Conservation (phyloP, 345 rosid genomes). For the Reutealis trisperma region DNA sequence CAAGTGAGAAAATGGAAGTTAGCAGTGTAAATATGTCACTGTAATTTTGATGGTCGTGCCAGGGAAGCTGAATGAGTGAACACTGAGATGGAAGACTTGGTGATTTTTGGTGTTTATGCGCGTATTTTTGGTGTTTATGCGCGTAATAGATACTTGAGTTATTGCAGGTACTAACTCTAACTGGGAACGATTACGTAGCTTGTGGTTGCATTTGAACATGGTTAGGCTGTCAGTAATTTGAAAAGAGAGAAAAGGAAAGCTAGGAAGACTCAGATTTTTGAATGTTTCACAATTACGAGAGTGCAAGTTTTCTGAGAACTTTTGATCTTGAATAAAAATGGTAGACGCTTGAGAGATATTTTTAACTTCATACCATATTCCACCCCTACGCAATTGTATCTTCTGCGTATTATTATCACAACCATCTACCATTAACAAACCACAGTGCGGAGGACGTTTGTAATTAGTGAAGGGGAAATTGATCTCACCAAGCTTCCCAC, state of each 20-base stretch:
- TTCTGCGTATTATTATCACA: constrained; percentile 17
- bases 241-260: constrained; percentile 29
- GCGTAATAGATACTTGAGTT: not conserved
- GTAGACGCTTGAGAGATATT: constrained; percentile 37
- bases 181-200: not conserved
- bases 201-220: constrained; percentile 34
- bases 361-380: constrained; percentile 27
- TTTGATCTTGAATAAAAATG: constrained; percentile 24
- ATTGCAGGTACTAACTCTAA: constrained; percentile 9
- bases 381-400: constrained; percentile 37
- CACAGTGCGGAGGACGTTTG: constrained; percentile 28
- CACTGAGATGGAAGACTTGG: constrained; percentile 27
- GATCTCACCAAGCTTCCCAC: constrained; percentile 34
- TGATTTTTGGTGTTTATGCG: too few species aligned
- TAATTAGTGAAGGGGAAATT: constrained; percentile 38
- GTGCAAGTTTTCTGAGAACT: not conserved
- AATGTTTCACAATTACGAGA: constrained; percentile 28
- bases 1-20: too few species aligned
- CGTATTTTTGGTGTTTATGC: too few species aligned
- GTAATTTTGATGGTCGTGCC: too few species aligned
- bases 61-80: constrained; percentile 22
- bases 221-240: not conserved
- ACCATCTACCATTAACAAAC: constrained; percentile 29
- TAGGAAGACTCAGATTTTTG: constrained; percentile 32
- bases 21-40: too few species aligned